phyloP scores from a whole-genome alignment of 2,329 filamentous ascomycete genomes.

The Aspergillus latus region DNA sequence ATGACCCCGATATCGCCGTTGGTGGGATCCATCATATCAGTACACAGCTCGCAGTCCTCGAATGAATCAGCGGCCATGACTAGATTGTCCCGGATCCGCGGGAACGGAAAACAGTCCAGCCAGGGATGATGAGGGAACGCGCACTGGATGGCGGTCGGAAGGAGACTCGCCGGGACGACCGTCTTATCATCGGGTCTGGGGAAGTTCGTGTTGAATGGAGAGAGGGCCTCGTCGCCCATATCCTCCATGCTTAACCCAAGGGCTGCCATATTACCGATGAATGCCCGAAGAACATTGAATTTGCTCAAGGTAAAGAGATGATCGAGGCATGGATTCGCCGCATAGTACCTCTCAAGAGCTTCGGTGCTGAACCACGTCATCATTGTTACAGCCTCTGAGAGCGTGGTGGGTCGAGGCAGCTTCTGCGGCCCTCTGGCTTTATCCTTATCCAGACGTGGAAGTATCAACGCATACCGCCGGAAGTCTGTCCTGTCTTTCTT shows the following conservation, averaged over 20 bases:
- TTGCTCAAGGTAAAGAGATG: conserved; percentile 8
- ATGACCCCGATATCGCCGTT: conserved; percentile 18
- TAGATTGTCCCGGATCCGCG: conserved; percentile 9
- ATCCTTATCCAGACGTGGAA: not conserved
- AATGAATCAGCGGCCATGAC: not conserved
- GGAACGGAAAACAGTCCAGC: conserved; percentile 13
- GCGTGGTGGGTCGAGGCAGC: not conserved
- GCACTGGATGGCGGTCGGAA: conserved; percentile 2
- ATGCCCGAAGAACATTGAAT: conserved; percentile 10
- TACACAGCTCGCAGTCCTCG: conserved; percentile 11
- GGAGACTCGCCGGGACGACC: not conserved
- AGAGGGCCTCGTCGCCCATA: conserved; percentile 4
- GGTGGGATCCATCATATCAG: conserved; percentile 11
- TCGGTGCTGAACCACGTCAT: conserved; percentile 1
- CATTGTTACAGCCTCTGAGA: not conserved
- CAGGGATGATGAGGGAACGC: conserved; percentile 7
- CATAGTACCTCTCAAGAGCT: conserved; percentile 3
- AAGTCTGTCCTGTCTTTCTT: not conserved
- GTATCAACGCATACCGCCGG: not conserved
- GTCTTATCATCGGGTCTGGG: not conserved
- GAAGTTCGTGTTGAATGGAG: conserved; percentile 1
- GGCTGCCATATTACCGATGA: conserved; percentile 1
- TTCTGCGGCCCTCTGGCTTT: not conserved
- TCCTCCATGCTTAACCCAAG: conserved; percentile 2
- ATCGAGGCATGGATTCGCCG: conserved; percentile 7